Base-by-base conservation (phyloP, 176 grass and related monocot species). In the Zoysia pacifica region DNA sequence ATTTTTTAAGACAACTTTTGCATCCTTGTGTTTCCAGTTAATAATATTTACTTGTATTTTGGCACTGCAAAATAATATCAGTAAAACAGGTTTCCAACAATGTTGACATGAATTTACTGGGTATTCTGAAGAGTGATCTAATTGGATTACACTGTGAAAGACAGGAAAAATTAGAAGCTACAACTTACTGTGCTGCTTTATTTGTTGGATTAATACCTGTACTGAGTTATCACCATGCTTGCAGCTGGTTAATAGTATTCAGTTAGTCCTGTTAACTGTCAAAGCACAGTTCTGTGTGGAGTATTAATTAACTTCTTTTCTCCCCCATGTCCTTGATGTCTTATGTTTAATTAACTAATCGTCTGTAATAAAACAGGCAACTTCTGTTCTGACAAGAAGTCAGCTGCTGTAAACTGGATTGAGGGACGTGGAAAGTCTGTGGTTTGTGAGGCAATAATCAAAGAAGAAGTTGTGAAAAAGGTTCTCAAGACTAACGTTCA, bases 301-400 rank as follows among this genome's bases (percentile, higher is more conserved):
- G 40, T 10, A n/a, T 6, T 66, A 39, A 10, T 18, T 40, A 69
- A 69, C 3, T 72, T 8, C 11, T 7, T 35, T 56, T 37, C 41
- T 65, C 1, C 51, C 48, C n/a, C 9, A 10, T 41, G 44, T 51
- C 14, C 77, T 83, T 62, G 11, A 44, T 74, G 69, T 20, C 71
- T 45, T 45, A 20, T 38, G 44, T 18, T 79, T 69, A 47, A 7
- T 5, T 48, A 54, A 69, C 47, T 62, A 38, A 65, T 70, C 6
- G 16, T 40, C 8, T 52, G 3, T 4, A 48, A 70, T 36, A 46
- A 80, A 82, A 77, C 81, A 98, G 95, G 95, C 62, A 98, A 98
- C 59, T 98, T 91, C 65, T 98, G 92, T 72, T 93, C 92, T 14
- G 95, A 98, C 83, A 98, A 98, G 84, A 98, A 98, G 62, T 91